Conservation (phyloP, 106 monocot genomes). For the Dendrobium huoshanense region DNA sequence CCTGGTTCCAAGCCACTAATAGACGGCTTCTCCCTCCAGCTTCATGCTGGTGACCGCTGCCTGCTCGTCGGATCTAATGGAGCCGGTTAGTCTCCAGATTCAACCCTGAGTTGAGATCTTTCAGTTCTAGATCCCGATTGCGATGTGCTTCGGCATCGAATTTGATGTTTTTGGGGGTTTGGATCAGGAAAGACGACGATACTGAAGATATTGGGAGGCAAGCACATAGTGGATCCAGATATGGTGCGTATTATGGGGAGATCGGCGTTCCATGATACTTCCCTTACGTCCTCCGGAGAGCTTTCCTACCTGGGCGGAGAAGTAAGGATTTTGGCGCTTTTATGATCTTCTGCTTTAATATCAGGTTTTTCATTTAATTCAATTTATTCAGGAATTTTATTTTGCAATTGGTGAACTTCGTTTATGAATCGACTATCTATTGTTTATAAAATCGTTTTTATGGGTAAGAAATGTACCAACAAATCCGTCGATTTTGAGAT, state of each 20-base stretch:
- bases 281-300: constrained; percentile 78
- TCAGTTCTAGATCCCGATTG: not conserved
- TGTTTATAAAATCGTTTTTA: not conserved
- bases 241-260: constrained; percentile 84
- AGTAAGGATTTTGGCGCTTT: constrained; percentile 21
- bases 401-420: not conserved
- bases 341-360: not conserved
- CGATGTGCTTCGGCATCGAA: not conserved
- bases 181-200: constrained; percentile 72
- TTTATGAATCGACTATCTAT: not conserved
- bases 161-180: constrained; percentile 3
- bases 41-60: constrained; percentile 63
- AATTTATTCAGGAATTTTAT: not conserved
- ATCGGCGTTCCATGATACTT: constrained; percentile 86
- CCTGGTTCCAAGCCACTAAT: constrained; percentile 85
- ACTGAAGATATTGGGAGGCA: constrained; percentile 88
- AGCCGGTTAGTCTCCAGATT: constrained; percentile 39
- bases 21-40: constrained; percentile 63
- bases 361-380: not conserved
- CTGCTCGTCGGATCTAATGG: constrained; percentile 98
- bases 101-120: not conserved
- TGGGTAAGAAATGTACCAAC: not conserved
- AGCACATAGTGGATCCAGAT: constrained; percentile 83
- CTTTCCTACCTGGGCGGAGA: constrained; percentile 90
- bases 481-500: not conserved